Conservation (phyloP, 495 filamentous ascomycete genomes). For the Filosporella fistucella region DNA sequence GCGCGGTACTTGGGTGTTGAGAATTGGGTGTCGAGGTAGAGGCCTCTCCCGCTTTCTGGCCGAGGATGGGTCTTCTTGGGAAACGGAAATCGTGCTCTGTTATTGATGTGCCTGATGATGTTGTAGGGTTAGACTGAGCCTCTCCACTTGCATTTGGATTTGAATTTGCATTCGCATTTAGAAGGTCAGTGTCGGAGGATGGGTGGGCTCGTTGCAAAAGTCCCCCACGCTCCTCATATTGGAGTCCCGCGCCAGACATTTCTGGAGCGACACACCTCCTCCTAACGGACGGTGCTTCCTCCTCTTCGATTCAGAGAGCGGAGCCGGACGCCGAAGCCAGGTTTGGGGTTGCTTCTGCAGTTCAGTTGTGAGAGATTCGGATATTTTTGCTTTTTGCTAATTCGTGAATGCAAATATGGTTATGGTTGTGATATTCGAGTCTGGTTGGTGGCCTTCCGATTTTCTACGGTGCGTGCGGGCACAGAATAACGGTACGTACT, state of each 20-base stretch:
- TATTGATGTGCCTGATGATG: conserved; percentile 22
- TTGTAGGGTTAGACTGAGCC: conserved; percentile 16
- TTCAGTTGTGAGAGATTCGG: too few species aligned
- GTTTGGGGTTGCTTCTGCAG: not conserved
- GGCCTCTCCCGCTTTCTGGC: conserved; percentile 5
- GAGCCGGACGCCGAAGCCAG: not conserved
- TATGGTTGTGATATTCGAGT: too few species aligned
- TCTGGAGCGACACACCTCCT: conserved; percentile 16
- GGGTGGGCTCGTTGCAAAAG: conserved; percentile 14
- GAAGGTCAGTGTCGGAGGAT: conserved; percentile 18
- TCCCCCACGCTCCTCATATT: conserved; percentile 27
- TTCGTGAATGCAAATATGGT: too few species aligned
- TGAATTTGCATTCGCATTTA: not conserved
- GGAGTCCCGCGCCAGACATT: conserved; percentile 24
- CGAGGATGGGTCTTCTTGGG: conserved; percentile 23
- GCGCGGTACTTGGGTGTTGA: too few species aligned
- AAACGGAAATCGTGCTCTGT: conserved; percentile 28
- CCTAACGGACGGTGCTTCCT: conserved; percentile 5
- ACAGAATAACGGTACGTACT: too few species aligned
- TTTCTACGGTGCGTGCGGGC: too few species aligned
- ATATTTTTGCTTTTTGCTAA: not conserved
- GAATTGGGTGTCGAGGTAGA: conserved; percentile 4
- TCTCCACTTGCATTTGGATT: conserved; percentile 5
- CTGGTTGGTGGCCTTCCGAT: too few species aligned
- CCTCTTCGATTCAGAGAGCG: not conserved